phyloP scores from a whole-genome alignment of 805 yeast genomes.

The Wickerhamiella azyma region DNA sequence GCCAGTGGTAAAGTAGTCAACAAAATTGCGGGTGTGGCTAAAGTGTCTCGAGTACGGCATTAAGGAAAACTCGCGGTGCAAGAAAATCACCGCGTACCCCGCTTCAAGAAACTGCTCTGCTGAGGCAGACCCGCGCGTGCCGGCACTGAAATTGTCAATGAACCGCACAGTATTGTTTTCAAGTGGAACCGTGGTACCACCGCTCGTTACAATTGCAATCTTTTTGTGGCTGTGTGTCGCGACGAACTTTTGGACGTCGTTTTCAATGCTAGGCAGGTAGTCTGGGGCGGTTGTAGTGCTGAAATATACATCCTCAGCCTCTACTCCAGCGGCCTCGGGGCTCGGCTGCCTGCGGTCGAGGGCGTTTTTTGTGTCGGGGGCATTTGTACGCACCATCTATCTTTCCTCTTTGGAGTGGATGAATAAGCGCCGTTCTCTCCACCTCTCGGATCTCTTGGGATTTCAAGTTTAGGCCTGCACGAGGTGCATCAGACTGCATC shows the following conservation, averaged over 20 bases:
- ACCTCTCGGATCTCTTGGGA: too few relatives aligned
- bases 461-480: too few relatives aligned
- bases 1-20: conserved; percentile 54
- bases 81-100: conserved; percentile 84
- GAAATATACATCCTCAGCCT: conserved; percentile 70
- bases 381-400: conserved; percentile 40
- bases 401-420: not conserved
- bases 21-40: conserved; percentile 67
- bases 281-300: conserved; percentile 56
- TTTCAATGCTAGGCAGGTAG: conserved; percentile 50
- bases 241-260: conserved; percentile 49
- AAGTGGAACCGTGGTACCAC: conserved; percentile 96
- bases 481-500: not conserved
- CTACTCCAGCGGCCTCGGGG: conserved; percentile 57
- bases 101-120: conserved; percentile 79
- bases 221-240: conserved; percentile 37
- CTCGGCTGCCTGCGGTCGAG: conserved; percentile 66
- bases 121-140: conserved; percentile 93
- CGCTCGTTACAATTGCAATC: conserved; percentile 79
- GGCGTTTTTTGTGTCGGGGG: conserved; percentile 57
- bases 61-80: conserved; percentile 84
- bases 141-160: conserved; percentile 94
- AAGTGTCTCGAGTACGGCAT: conserved; percentile 84
- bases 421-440: not conserved
- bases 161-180: conserved; percentile 95